phyloP scores from a whole-genome alignment of 1,284 basidiomycete genomes.

The Cryptococcus amylolentus region DNA sequence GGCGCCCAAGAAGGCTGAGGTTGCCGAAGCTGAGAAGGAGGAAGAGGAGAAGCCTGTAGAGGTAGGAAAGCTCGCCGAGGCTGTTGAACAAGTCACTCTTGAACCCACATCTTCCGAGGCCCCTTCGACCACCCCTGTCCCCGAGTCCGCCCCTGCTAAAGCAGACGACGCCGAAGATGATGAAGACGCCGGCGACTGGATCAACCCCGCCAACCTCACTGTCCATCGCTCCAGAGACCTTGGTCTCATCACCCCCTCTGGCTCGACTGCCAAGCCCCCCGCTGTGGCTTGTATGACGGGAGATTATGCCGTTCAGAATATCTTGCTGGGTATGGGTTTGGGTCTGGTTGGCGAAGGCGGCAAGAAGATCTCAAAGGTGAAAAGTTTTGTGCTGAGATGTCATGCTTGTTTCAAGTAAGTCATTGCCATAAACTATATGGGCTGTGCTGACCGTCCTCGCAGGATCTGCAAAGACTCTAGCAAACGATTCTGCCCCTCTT shows the following conservation, averaged over 20 bases:
- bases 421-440: neutral
- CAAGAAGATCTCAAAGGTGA: conserved; percentile 81
- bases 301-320: conserved; percentile 99
- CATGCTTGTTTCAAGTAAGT: conserved; percentile 99
- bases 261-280: conserved; percentile 37
- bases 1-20: conserved; percentile 24
- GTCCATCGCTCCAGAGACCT: conserved; percentile 85
- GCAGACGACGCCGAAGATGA: conserved; percentile 52
- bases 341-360: conserved; percentile 89
- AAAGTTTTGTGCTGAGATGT: conserved; percentile 94
- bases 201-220: conserved; percentile 84
- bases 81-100: conserved; percentile 55
- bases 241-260: conserved; percentile 63
- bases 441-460: conserved; percentile 2
- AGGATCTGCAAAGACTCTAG: conserved; percentile 94
- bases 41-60: conserved; percentile 51
- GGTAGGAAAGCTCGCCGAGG: conserved; percentile 50
- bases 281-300: conserved; percentile 88
- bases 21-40: conserved; percentile 27
- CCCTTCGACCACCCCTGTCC: neutral
- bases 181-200: conserved; percentile 92
- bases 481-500: conserved; percentile 96
- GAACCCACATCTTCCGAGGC: conserved; percentile 5
- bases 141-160: conserved; percentile 50
- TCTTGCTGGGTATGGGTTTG: conserved; percentile 90